Evolutionary conservation across 352 stramenopile genomes (phyloP).

Genomic region (Phytophthora ramorum): DNA sequence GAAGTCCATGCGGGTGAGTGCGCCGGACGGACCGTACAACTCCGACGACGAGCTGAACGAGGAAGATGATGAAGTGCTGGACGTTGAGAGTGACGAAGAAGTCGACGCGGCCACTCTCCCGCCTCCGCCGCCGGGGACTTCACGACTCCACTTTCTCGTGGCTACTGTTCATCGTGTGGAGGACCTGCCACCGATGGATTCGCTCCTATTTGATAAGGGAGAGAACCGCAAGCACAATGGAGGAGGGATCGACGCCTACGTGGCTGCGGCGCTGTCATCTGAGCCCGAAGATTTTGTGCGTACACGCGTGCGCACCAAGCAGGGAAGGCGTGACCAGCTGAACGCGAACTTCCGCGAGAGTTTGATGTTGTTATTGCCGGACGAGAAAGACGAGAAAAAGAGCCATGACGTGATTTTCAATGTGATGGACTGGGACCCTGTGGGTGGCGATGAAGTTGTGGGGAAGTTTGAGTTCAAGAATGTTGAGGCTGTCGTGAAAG

Average conservation of each 20-base stretch:
- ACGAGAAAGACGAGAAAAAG: constrained; percentile 29
- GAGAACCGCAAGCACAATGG: constrained; percentile 51
- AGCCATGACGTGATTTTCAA: constrained; percentile 45
- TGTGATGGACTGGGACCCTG: constrained; percentile 76
- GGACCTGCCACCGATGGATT: constrained; percentile 69
- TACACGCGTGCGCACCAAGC: constrained; percentile 73
- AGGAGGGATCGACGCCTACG: constrained; percentile 76
- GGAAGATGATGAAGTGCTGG: constrained; percentile 50
- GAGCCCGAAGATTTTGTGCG: constrained; percentile 50
- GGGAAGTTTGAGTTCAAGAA: constrained; percentile 54
- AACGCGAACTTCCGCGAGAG: constrained; percentile 72
- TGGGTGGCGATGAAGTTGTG: constrained; percentile 73
- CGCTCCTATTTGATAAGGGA: constrained; percentile 55
- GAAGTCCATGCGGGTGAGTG: constrained; percentile 49
- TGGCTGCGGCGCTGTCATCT: constrained; percentile 44
- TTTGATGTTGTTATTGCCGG: constrained; percentile 57
- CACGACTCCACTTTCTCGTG: constrained; percentile 57
- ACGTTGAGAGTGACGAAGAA: constrained; percentile 32
- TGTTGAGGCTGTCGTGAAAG: constrained; percentile 40
- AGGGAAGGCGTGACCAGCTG: constrained; percentile 65
- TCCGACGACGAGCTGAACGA: constrained; percentile 59
- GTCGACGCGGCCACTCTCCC: constrained; percentile 26
- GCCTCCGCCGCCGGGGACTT: constrained; percentile 50
- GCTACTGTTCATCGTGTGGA: constrained; percentile 71
- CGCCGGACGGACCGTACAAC: constrained; percentile 50